Base-by-base conservation (phyloP, 2,329 filamentous ascomycete species). In the Didymellaceae sp. region DNA sequence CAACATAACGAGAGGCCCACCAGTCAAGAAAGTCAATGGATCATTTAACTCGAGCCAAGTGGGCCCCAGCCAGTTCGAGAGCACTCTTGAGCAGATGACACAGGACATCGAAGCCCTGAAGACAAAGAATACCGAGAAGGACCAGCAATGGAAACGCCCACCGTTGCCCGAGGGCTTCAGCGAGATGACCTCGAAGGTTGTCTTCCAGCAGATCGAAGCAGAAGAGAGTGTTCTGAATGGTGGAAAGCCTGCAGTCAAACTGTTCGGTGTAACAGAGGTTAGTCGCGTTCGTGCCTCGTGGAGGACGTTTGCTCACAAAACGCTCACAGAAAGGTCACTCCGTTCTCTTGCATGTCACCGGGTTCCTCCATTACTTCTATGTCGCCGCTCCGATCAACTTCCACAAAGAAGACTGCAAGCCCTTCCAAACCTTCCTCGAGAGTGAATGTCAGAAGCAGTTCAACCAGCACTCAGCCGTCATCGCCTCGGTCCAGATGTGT, bases 351-450 rank as follows among this genome's bases (percentile, higher is more conserved):
- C 94, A 99, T 72, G 92, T 99, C 56, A 96, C 90, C 13, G 90
- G 91, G 67, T 99, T 99, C 75, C 87, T 91, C 62, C 94, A 99
- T 72, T 99, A 99, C 70, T 85, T 99, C 47, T 99, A 96, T 66
- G 86, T 97, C 35, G 88, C 90, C 8, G 94, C 95, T 0, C 94
- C 94, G 0, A 78, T 92, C 7, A 83, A 85, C 20, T 99, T 99
- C 72, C 84, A 84, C 21, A 85, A 85, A 35, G 81, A 86, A 32
- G 91, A 99, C 69, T 91, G 91, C 71, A 81, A 86, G 13, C 78
- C 83, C 0, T 99, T 89, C 79, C 89, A 88, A 68, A 79, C 84
- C 4, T 97, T 86, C 66, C 83, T 99, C 25, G 92, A 99, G 66
- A 80, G 82, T 5, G 86, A 89, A 68, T 74, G 96, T 40, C 88